Evolutionary conservation across 2,329 filamentous ascomycete species (phyloP).

Genomic region (Ilyonectria robusta): DNA sequence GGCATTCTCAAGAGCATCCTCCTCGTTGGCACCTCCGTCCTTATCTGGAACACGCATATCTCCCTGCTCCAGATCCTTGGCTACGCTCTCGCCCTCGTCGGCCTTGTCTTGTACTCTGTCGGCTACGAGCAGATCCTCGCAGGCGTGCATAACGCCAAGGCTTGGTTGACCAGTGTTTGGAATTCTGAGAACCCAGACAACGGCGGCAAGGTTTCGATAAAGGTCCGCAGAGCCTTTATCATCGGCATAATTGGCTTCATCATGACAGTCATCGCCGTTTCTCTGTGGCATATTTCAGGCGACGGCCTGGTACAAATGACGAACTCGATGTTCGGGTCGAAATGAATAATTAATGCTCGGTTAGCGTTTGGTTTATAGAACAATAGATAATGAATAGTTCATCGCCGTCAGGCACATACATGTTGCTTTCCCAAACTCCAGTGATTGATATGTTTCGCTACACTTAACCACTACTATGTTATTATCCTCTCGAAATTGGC

Average conservation of each 20-base stretch:
- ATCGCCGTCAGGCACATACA: conserved; percentile 15
- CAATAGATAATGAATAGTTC: conserved; percentile 40
- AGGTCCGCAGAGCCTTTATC: conserved; percentile 41
- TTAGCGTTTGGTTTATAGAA: conserved; percentile 30
- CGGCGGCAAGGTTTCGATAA: conserved; percentile 39
- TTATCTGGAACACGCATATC: conserved; percentile 84
- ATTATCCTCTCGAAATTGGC: background rate
- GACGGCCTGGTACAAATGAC: conserved; percentile 36
- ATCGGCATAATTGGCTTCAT: conserved; percentile 45
- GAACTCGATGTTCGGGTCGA: conserved; percentile 42
- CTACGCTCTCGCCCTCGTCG: conserved; percentile 77
- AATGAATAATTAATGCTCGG: conserved; percentile 23
- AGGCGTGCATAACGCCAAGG: conserved; percentile 37
- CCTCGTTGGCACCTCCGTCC: conserved; percentile 81
- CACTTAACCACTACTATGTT: background rate
- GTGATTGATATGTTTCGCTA: background rate
- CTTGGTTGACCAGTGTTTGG: conserved; percentile 44
- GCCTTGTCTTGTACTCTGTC: conserved; percentile 65
- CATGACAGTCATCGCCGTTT: conserved; percentile 46
- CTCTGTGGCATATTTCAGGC: conserved; percentile 43
- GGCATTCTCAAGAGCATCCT: conserved; percentile 92
- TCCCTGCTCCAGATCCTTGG: conserved; percentile 80
- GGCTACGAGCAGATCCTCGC: conserved; percentile 54
- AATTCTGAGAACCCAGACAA: conserved; percentile 38
- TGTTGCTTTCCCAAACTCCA: background rate